Percentiles rank a stretch among this genome's conserved stretches.
Evolutionary conservation across 2,329 filamentous ascomycete genomes (phyloP).

Genomic region (Fusarium albosuccineum): DNA sequence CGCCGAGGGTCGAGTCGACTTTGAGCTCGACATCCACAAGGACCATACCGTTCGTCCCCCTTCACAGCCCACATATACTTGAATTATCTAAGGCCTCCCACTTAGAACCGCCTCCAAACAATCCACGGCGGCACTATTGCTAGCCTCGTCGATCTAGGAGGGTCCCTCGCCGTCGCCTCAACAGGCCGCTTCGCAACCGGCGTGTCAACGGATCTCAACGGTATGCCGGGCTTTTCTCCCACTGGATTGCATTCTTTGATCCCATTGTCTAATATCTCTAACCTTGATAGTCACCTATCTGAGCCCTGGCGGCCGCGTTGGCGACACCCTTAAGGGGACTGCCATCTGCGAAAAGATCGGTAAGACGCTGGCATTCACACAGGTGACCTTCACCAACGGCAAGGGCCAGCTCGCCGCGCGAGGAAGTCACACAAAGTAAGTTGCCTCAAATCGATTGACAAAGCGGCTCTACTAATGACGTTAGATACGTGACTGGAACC

Average conservation of each 20-base stretch:
- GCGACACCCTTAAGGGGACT: conserved; percentile 67
- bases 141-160: conserved; percentile 77
- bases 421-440: conserved; percentile 76
- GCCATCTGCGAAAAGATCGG: conserved; percentile 75
- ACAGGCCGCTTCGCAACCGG: conserved; percentile 73
- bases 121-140: conserved; percentile 85
- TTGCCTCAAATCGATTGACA: background rate
- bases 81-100: fast-evolving
- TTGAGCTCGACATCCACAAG: conserved; percentile 80
- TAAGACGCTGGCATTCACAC: conserved; percentile 73
- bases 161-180: conserved; percentile 74
- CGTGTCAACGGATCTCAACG: conserved; percentile 75
- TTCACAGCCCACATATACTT: background rate
- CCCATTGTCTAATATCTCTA: background rate
- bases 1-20: conserved; percentile 75
- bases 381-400: conserved; percentile 69
- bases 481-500: conserved; percentile 59
- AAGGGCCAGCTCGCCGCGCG: conserved; percentile 71
- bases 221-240: conserved; percentile 48
- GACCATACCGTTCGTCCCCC: conserved; percentile 76
- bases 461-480: background rate
- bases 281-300: conserved; percentile 70
- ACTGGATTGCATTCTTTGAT: background rate
- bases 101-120: conserved; percentile 79
- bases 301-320: conserved; percentile 68